Percentiles rank a stretch among this genome's conserved stretches.
Conservation (phyloP, 805 yeast species). For the Ogataea polymorpha region DNA sequence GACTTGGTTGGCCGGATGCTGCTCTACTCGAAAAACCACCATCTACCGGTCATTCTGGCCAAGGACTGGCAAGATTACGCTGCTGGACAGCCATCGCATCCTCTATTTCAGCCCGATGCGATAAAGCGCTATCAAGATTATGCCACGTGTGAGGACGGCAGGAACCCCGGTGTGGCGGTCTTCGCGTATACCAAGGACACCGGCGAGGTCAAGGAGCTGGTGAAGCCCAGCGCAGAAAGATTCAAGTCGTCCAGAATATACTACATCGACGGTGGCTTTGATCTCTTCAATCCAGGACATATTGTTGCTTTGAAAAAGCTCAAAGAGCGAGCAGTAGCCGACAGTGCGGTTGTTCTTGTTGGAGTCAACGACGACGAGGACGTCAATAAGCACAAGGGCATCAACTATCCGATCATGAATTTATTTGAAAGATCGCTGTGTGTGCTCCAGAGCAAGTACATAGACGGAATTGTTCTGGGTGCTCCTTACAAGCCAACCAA, state of each 20-base stretch:
- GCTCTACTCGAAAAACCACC: slow-evolving; percentile 56
- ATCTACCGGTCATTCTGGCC: slow-evolving; percentile 37
- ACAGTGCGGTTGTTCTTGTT: slow-evolving; percentile 51
- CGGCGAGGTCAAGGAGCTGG: slow-evolving; percentile 30
- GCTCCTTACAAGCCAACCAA: slow-evolving; percentile 55
- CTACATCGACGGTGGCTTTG: slow-evolving; percentile 84
- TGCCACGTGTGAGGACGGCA: slow-evolving; percentile 64
- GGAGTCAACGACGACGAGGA: slow-evolving; percentile 64
- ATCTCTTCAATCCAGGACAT: slow-evolving; percentile 91
- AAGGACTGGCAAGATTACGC: slow-evolving; percentile 17
- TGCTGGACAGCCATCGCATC: slow-evolving; percentile 2
- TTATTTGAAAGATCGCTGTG: slow-evolving; percentile 81
- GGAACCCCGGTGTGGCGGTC: slow-evolving; percentile 56
- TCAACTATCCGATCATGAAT: slow-evolving; percentile 82
- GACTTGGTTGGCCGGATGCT: slow-evolving; percentile 91
- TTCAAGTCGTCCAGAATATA: slow-evolving; percentile 28
- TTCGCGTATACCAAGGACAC: slow-evolving; percentile 36
- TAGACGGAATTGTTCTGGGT: slow-evolving; percentile 73
- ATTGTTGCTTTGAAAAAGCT: slow-evolving; percentile 64
- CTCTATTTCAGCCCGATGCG: slow-evolving; percentile 34
- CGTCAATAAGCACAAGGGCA: slow-evolving; percentile 55
- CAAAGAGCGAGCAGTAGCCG: slow-evolving; percentile 35
- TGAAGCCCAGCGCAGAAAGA: slow-evolving; percentile 31
- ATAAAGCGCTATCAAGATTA: slow-evolving; percentile 47
- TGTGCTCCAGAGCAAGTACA: slow-evolving; percentile 81